Percentiles rank a stretch among this genome's conserved stretches.
Conservation (phyloP, 2,329 filamentous ascomycete species). For the Colletotrichum aenigma region DNA sequence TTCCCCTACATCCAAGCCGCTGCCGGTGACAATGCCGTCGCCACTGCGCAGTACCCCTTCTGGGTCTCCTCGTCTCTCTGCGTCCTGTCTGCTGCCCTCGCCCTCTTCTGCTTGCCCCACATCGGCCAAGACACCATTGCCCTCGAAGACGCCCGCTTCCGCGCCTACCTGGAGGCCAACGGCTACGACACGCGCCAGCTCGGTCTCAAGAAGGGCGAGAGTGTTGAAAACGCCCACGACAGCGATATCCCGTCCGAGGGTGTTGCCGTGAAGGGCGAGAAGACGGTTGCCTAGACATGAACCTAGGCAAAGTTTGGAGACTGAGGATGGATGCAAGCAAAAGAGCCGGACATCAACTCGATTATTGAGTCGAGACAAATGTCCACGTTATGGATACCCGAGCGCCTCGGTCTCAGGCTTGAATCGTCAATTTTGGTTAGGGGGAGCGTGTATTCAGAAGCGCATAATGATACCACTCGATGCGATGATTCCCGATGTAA, state of each 20-base stretch:
- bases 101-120: conserved; percentile 71
- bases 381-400: neutral
- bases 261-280: neutral
- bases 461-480: neutral
- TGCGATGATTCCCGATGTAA: neutral
- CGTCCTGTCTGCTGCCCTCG: conserved; percentile 67
- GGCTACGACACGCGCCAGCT: conserved; percentile 75
- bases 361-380: neutral
- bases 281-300: neutral
- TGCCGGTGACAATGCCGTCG: conserved; percentile 55
- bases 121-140: conserved; percentile 88
- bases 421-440: neutral
- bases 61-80: conserved; percentile 82
- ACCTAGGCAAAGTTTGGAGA: too few species aligned
- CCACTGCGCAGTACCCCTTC: conserved; percentile 83
- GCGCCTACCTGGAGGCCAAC: conserved; percentile 71
- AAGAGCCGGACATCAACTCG: neutral
- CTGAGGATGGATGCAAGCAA: neutral
- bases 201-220: conserved; percentile 44
- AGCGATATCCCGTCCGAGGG: neutral
- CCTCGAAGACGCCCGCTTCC: conserved; percentile 76
- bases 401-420: neutral
- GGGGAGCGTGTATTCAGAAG: neutral
- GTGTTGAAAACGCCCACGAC: neutral
- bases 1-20: conserved; percentile 75